Evolutionary conservation across 169 alveolate species (phyloP), one percentile per base, ranked within the genome.

Genomic region (Plasmodium gonderi): DNA sequence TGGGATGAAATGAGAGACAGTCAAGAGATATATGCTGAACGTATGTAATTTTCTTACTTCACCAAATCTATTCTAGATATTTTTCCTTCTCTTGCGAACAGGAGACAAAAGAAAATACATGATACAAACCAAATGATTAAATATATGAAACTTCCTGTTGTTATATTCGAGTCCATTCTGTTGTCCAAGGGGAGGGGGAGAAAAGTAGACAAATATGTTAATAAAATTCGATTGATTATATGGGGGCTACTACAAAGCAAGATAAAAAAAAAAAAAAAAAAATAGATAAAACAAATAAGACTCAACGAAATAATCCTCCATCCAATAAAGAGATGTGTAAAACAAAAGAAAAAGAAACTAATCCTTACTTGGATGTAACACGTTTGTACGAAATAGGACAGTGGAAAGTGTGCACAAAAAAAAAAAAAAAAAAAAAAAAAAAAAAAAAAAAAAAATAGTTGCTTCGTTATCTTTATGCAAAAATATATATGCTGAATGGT

Each of bases 1-100:
- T 54, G 8, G 23, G 3, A 26, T 54, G 23, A 11, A 1, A 0
- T 54, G 12, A 3, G 23, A 42, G 51, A 4, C 51, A 42, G 51
- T 0, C 33, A 54, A 20, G 11, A 9, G 9, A 26, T 54, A 12
- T 2, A 1, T 3, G 4, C 33, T 0, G 7, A 12, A 7, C 23
- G 69, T 20, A 31, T 4, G 9, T 23, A 11, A 12, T 45, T 74
- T 23, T 17, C 74, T 8, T 82, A 82, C 92, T 82, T 82, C 38
- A 82, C 60, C 92, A 82, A 60, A 5, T 82, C 81, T 17, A 17
- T 44, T 23, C 69, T 29, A 3, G 83, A 31, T 44, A 82, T 82
- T 60, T 82, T 82, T 51, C 92, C 92, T 54, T 82, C 81, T 74
- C 81, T 72, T 82, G 82, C 92, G 54, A 82, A 82, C 74, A 82